Evolutionary conservation across 345 rosid genomes (phyloP).

Genomic region (Gossypium longicalyx): DNA sequence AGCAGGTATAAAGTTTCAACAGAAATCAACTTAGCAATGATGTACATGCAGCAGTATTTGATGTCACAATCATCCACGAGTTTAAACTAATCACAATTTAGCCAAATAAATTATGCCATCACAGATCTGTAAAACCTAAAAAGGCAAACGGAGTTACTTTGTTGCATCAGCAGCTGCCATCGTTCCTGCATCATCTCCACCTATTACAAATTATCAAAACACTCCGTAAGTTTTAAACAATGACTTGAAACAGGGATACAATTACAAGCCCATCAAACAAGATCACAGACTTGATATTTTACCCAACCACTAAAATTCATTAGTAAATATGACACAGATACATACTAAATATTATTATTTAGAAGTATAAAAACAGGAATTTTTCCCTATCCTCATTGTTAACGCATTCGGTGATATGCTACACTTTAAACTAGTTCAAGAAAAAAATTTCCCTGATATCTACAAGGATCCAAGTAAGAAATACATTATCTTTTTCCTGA

Average conservation of each 20-base stretch:
- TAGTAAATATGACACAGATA: background rate
- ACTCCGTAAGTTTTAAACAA: background rate
- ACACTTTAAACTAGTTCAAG: background rate
- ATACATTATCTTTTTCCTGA: background rate
- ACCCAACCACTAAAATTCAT: no score
- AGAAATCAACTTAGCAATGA: background rate
- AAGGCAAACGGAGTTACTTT: background rate
- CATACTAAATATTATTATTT: background rate
- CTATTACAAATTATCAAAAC: slow-evolving; percentile 9
- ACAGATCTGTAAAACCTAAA: background rate
- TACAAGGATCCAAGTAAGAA: background rate
- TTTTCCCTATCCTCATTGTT: background rate
- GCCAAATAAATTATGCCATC: background rate
- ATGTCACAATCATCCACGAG: background rate
- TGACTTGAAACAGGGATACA: background rate
- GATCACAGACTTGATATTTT: background rate
- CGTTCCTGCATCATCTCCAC: background rate
- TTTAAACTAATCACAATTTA: background rate
- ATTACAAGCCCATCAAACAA: background rate
- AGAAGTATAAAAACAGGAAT: background rate
- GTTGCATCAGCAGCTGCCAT: slow-evolving; percentile 2
- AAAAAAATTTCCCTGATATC: background rate
- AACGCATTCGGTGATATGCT: background rate
- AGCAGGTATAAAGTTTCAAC: background rate
- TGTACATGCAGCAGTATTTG: background rate